These are phyloP conservation scores for Lachnellula hyalina DNA, from an alignment of 2,329 filamentous ascomycete genomes.

Conservation along the genomic window DNA sequence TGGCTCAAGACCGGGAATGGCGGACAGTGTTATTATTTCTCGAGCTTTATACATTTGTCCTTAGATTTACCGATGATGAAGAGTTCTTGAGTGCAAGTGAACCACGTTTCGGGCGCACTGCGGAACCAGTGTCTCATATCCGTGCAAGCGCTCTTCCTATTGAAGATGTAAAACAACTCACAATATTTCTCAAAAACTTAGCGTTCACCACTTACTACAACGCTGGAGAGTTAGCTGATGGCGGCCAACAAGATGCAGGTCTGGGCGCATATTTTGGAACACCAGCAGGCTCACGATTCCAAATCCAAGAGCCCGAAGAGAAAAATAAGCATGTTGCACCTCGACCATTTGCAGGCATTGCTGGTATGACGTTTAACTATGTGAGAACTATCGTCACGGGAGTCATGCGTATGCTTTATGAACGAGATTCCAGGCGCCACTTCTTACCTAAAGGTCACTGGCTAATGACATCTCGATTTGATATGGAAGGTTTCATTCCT, in stretches of 20 bases:
- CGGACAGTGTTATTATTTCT: slow-evolving; percentile 83
- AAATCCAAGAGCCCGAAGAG: slow-evolving; percentile 12
- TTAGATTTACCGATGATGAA: slow-evolving; percentile 92
- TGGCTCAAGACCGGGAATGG: slow-evolving; percentile 58
- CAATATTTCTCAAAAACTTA: slow-evolving; percentile 82
- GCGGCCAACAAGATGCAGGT: slow-evolving; percentile 33
- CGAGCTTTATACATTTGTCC: slow-evolving; percentile 87
- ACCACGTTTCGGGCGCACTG: slow-evolving; percentile 34
- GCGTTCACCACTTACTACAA: slow-evolving; percentile 88
- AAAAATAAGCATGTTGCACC: slow-evolving; percentile 20
- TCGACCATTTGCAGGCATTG: slow-evolving; percentile 52
- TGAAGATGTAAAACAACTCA: slow-evolving; percentile 66
- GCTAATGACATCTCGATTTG: slow-evolving; percentile 84
- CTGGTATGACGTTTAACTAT: slow-evolving; percentile 70
- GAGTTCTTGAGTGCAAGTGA: slow-evolving; percentile 72
- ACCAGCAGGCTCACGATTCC: slow-evolving; percentile 19
- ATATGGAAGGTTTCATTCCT: slow-evolving; percentile 82
- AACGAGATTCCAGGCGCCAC: slow-evolving; percentile 80
- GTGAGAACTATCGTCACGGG: slow-evolving; percentile 76
- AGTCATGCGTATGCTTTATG: slow-evolving; percentile 81
- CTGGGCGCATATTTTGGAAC: slow-evolving; percentile 42
- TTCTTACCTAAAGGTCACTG: slow-evolving; percentile 84
- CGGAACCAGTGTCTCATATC: slow-evolving; percentile 42
- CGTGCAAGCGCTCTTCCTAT: slow-evolving; percentile 64
- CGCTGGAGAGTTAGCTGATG: slow-evolving; percentile 56